Base-by-base conservation (phyloP, 2,329 filamentous ascomycete genomes). In the Ambrosiella cleistominuta region DNA sequence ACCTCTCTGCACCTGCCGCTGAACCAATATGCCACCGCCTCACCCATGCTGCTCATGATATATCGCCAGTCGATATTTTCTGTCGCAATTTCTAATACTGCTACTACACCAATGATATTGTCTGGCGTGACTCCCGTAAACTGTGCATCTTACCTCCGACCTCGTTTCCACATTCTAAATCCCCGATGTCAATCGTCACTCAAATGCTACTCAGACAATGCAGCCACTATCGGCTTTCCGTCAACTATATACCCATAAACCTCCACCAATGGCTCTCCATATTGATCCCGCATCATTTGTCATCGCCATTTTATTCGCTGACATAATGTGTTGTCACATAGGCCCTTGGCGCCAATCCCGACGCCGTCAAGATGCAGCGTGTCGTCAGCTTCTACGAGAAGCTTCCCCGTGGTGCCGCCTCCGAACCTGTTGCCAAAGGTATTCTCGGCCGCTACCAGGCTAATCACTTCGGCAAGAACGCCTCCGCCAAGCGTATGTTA, bases 341-440 rank as follows among this genome's bases (percentile, higher is more conserved):
- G 93, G 90, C 87, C 67, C 89, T 98, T 70, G 91, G 93, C 69
- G 86, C 86, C 70, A 89, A 90, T 66, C 88, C 90, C 70, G 91
- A 97, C 82, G 93, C 93, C 70, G 81, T 89, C 69, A 88, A 91
- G 72, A 97, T 98, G 93, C 86, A 95, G 73, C 87, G 90, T 68
- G 89, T 98, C 66, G 91, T 97, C 73, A 88, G 81, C 77, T 97
- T 98, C 81, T 98, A 98, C 81, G 88, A 94, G 78, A 94, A 91
- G 75, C 88, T 98, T 61, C 93, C 94, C 70, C 88, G 90, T 69
- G 94, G 93, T 66, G 74, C 87, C 66, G 90, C 90, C 68, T 90
- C 93, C 67, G 83, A 88, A 72, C 72, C 81, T 66, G 82, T 95
- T 80, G 74, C 85, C 65, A 86, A 82, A 69, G 91, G 93, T 66